Evolutionary conservation across 2,329 filamentous ascomycete genomes (phyloP), one percentile per base, ranked within the genome.

Genomic region (Exophiala sp.): DNA sequence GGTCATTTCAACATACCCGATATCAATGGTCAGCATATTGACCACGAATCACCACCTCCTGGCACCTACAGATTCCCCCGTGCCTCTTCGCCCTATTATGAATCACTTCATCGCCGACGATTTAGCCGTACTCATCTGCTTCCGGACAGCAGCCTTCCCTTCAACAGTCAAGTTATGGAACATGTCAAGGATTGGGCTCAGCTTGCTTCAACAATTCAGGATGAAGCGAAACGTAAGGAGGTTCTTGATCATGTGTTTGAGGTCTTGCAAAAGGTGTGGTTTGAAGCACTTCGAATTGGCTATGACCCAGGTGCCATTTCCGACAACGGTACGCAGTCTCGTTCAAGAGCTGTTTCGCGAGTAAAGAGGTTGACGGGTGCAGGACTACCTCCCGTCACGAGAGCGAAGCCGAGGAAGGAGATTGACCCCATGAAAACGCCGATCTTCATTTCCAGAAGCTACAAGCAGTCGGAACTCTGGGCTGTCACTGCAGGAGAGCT

Each of bases 401-500:
- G 38, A 8, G 32, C 41, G 12, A 47, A 42, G 24, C 33, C 29
- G 14, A 58, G 44, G 36, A 46, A 40, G 34, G 52, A 55, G 14
- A 39, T 36, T 4, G 32, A 33, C 14, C 57, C 57, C 12, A 42
- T 47, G n/a, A 50, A 34, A 43, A 32, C 39, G 33, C 54, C 50
- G 8, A 14, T 59, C 35, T 52, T 59, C 34, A 33, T 50, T 7
- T 47, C 53, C 1, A 32, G 32, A 21, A 52, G 35, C 34, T 52
- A 57, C 48, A 57, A 35, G 33, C 16, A 53, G 14, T 32, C 34
- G 20, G 45, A 46, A 18, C 11, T 33, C 18, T 52, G 54, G 48
- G 49, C 54, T 18, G 40, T 63, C 36, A 62, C 60, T 9, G 57
- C 40, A 20, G 62, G 56, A 6, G 60, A 63, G 44, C 55, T 63